Conservation (phyloP, 768 basidiomycete species). For the Solioccasus polychromus region DNA sequence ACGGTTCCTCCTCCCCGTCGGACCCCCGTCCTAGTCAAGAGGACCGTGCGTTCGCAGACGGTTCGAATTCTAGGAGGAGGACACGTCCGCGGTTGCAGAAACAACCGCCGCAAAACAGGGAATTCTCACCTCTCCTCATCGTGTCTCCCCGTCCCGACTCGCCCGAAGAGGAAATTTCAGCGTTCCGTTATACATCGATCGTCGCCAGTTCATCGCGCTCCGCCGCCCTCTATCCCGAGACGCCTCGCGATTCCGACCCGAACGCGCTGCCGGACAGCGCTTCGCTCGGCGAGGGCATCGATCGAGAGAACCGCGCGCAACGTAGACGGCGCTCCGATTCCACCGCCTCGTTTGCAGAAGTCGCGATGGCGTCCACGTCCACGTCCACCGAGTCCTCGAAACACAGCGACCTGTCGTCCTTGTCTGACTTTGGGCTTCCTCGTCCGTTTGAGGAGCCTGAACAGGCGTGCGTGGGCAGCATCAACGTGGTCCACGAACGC, state of each 20-base stretch:
- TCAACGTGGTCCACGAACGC: conserved; percentile 13
- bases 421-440: conserved; percentile 16
- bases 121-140: conserved; percentile 24
- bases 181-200: background rate
- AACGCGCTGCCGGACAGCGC: conserved; percentile 1
- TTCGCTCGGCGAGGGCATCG: background rate
- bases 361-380: conserved; percentile 14
- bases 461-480: background rate
- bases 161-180: conserved; percentile 6
- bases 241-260: background rate
- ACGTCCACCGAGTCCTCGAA: background rate
- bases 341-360: conserved; percentile 13
- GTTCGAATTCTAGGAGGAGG: background rate
- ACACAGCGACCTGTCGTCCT: conserved; percentile 11
- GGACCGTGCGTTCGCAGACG: background rate
- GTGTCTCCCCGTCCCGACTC: conserved; percentile 9
- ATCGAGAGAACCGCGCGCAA: background rate
- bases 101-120: conserved; percentile 2
- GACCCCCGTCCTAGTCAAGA: background rate
- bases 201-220: background rate
- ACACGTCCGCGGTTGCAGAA: conserved; percentile 7
- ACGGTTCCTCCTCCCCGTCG: no score
- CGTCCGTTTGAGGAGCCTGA: conserved; percentile 19
- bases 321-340: conserved; percentile 10
- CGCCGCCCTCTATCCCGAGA: background rate